Evolutionary conservation across 1,139 yeast genomes (phyloP).

Genomic region (Insectozyma bohioensis): DNA sequence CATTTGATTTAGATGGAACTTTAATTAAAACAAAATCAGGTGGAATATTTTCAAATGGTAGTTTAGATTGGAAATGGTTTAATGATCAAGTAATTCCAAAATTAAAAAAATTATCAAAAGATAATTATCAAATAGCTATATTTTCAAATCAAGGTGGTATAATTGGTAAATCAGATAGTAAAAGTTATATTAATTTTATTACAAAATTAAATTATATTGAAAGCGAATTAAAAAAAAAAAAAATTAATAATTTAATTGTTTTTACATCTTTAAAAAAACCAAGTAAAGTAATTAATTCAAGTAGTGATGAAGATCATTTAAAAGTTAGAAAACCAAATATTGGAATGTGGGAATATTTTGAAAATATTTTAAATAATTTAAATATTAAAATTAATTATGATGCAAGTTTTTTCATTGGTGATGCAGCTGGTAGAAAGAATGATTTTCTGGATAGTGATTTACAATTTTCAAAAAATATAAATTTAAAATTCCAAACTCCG

Average conservation of each 20-base stretch:
- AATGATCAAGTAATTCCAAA: conserved; percentile 23
- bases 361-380: conserved; percentile 27
- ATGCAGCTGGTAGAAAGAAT: conserved; percentile 82
- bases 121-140: conserved; percentile 52
- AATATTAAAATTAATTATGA: conserved; percentile 32
- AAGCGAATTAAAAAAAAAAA: conserved; percentile 8
- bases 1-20: conserved; percentile 78
- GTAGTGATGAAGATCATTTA: conserved; percentile 33
- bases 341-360: conserved; percentile 68
- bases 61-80: conserved; percentile 70
- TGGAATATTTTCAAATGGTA: conserved; percentile 50
- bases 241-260: conserved; percentile 41
- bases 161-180: conserved; percentile 40
- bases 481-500: conserved; percentile 61
- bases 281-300: conserved; percentile 17
- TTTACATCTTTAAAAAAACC: conserved; percentile 65
- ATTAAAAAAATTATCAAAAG: conserved; percentile 23
- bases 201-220: conserved; percentile 35
- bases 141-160: conserved; percentile 88
- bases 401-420: conserved; percentile 78
- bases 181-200: conserved; percentile 51
- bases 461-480: conserved; percentile 59
- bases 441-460: conserved; percentile 83
- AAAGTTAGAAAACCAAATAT: conserved; percentile 68
- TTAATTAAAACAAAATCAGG: conserved; percentile 63